phyloP scores from a whole-genome alignment of 129 eudicot species.

The Solidago caesia region DNA sequence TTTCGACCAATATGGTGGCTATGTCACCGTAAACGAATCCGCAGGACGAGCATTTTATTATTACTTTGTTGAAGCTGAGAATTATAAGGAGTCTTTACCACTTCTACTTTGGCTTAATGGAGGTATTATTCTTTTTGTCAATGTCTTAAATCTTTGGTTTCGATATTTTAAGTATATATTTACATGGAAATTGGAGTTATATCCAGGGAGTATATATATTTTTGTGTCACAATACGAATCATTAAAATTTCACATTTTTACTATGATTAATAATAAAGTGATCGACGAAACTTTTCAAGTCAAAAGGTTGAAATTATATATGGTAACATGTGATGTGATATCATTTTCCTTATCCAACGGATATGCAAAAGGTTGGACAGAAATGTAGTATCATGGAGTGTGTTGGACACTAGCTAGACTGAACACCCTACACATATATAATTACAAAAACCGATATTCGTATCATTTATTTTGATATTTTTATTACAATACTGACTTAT shows the following conservation, averaged over 20 bases:
- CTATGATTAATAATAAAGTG: conserved; percentile 18
- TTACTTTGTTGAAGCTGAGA: conserved; percentile 71
- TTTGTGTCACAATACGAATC: neutral
- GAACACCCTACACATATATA: no score
- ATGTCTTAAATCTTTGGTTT: neutral
- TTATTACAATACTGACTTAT: no score
- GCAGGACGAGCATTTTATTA: conserved; percentile 79
- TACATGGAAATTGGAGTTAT: no score
- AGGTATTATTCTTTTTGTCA: conserved; percentile 41
- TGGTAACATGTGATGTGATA: conserved; percentile 26
- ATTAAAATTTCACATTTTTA: neutral
- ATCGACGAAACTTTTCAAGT: conserved; percentile 19
- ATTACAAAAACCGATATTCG: no score
- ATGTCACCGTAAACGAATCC: conserved; percentile 53
- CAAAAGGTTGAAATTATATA: conserved; percentile 12
- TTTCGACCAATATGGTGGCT: conserved; percentile 78
- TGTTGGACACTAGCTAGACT: conserved; percentile 9
- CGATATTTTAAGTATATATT: no score
- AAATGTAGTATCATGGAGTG: conserved; percentile 13
- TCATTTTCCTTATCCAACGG: conserved; percentile 36
- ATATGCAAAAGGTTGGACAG: conserved; percentile 26
- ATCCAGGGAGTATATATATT: neutral
- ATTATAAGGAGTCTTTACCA: conserved; percentile 49
- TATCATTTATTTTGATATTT: no score
- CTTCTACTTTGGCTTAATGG: conserved; percentile 98